Base-by-base conservation (phyloP, 1,284 basidiomycete genomes). In the Mycena sp. region DNA sequence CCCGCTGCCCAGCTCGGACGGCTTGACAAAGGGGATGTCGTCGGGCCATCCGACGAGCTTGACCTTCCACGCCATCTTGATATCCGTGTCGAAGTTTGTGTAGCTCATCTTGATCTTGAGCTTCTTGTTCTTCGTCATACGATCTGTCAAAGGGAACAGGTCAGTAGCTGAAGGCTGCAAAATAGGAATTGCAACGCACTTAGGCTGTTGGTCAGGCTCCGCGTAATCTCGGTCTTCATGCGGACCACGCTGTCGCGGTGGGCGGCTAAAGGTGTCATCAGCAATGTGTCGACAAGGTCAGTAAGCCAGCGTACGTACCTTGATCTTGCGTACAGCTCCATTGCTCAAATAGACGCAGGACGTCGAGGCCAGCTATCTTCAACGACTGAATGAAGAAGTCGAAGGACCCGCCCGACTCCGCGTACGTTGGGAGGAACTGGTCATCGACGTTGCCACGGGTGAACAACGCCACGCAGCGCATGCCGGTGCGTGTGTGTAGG, bases 21-120 rank as follows among this genome's bases (percentile, higher is more conserved):
- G 56, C 34, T 57, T 57, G 56, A 57, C 56, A 34, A 57, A 57
- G 34, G 56, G 56, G 14, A 39, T 57, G 7, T 57, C 37, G 6
- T 38, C 22, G 34, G 56, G 56, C 56, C 56, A 57, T 57, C 56
- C 56, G 20, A 59, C 38, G 37, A 59, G 56, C 37, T 59, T 59
- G 16, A 59, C 56, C 37, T 59, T 57, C 56, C 56, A 57, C 16
- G 34, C 16, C 7, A 37, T 30, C 56, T 57, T 30, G 56, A 57
- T 57, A 16, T 30, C 34, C 18, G 37, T 37, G 7, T 37, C 18
- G 37, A 37, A 18, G 34, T 57, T 57, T 16, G 34, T 9, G 37
- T 57, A 57, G 18, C 56, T 57, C 56, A 57, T 57, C 25, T 25
- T 13, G 3, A 30, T 30, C 30, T 30, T 30, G 34, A 57, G 34